phyloP scores from a whole-genome alignment of 768 basidiomycete genomes.

The Cystobasidium ongulense region DNA sequence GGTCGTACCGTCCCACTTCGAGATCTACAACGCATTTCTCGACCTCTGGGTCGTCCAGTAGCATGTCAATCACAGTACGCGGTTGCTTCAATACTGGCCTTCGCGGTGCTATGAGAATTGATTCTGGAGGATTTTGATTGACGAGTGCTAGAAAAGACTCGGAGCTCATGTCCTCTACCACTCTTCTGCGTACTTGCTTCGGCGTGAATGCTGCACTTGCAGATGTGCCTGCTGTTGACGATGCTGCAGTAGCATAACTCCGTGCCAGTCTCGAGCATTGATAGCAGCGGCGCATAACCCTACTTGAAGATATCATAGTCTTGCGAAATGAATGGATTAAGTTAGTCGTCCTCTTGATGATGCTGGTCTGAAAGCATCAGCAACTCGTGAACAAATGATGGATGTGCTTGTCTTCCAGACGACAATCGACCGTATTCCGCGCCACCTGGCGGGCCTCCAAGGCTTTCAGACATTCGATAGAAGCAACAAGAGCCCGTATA shows the following conservation, averaged over 20 bases:
- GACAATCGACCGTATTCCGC: neutral
- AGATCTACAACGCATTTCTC: slow-evolving; percentile 17
- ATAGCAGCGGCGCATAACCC: neutral
- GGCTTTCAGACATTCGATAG: neutral
- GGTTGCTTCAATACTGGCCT: neutral
- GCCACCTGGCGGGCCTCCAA: neutral
- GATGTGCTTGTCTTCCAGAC: neutral
- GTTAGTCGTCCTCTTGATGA: too few relatives aligned
- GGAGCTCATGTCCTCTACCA: slow-evolving; percentile 1
- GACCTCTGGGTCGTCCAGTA: slow-evolving; percentile 21
- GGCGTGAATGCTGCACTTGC: neutral
- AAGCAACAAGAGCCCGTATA: neutral
- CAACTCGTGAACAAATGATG: too few relatives aligned
- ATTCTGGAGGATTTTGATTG: neutral
- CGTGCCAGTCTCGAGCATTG: neutral
- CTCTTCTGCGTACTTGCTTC: neutral
- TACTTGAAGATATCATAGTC: neutral
- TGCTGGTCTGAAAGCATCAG: too few relatives aligned
- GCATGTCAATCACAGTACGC: neutral
- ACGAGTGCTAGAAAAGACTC: neutral
- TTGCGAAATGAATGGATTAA: too few relatives aligned
- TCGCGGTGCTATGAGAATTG: neutral
- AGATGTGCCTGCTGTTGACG: neutral
- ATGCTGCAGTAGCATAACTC: neutral
- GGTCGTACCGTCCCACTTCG: slow-evolving; percentile 25